Conservation (phyloP, 345 rosid genomes). For the Corymbia maculata region DNA sequence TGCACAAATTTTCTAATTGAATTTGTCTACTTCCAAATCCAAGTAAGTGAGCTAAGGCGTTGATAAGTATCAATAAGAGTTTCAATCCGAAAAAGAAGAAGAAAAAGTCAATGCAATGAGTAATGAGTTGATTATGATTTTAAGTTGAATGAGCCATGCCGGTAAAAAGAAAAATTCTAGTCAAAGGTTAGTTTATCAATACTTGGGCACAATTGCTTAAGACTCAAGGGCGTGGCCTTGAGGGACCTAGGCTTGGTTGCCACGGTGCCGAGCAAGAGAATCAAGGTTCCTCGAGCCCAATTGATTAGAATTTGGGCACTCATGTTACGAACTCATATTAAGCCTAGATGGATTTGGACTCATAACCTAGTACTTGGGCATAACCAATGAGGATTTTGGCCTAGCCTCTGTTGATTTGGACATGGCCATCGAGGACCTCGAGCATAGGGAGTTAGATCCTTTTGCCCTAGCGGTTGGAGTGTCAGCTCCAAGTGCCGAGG, state of each 20-base stretch:
- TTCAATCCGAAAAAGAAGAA: background rate
- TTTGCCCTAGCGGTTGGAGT: background rate
- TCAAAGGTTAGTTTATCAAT: background rate
- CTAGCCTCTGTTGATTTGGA: background rate
- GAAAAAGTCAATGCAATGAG: too few species aligned
- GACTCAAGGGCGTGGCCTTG: background rate
- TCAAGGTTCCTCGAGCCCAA: background rate
- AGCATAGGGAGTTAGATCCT: background rate
- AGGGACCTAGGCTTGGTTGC: background rate
- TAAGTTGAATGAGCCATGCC: background rate
- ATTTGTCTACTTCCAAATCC: background rate
- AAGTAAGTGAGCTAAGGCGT: background rate
- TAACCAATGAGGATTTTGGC: background rate
- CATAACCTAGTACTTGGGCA: background rate
- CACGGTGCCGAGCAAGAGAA: fast-evolving
- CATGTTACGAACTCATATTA: background rate
- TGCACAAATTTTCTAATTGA: background rate
- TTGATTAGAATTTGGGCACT: background rate
- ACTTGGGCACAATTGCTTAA: background rate
- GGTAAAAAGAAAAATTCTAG: background rate
- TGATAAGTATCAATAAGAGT: background rate
- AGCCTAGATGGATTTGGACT: too few species aligned
- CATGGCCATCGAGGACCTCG: fast-evolving
- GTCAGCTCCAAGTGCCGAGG: background rate
- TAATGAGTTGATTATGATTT: background rate